Conservation (phyloP, 2,329 filamentous ascomycete species). For the Pseudocercospora fuligena region DNA sequence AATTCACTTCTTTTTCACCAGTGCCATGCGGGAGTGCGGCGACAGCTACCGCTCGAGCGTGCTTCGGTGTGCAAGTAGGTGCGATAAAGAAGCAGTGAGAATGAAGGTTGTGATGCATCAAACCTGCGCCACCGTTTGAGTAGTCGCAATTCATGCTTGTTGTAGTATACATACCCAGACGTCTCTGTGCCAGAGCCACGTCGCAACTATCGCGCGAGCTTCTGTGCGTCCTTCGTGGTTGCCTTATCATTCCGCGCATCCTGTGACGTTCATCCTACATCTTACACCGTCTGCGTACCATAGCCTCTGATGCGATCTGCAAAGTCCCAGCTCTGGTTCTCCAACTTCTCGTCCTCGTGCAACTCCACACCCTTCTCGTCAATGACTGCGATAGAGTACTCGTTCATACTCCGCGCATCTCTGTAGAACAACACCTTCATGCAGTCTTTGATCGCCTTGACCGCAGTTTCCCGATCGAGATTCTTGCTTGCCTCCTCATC, state of each 20-base stretch:
- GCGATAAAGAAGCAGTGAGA: neutral
- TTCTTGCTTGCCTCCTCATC: conserved; percentile 78
- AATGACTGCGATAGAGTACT: conserved; percentile 88
- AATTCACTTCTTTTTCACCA: neutral
- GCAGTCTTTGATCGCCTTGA: conserved; percentile 83
- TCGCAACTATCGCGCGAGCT: neutral
- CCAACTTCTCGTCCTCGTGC: conserved; percentile 82
- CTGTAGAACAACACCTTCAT: conserved; percentile 99
- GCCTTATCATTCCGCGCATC: neutral
- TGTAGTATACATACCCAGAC: conserved; percentile 7
- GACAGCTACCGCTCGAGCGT: too few relatives aligned
- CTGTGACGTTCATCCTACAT: neutral
- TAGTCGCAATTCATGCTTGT: neutral
- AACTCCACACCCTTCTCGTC: conserved; percentile 82
- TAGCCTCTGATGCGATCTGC: conserved; percentile 94
- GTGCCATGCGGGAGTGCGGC: too few relatives aligned
- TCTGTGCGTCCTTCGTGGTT: neutral
- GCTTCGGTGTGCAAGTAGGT: too few relatives aligned
- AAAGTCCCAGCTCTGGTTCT: conserved; percentile 97
- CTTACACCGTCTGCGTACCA: conserved; percentile 70
- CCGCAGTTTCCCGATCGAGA: conserved; percentile 76
- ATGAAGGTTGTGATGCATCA: neutral
- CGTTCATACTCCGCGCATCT: conserved; percentile 89
- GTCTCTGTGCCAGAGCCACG: neutral
- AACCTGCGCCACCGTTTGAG: neutral